Evolutionary conservation across 2,329 filamentous ascomycete species (phyloP).

Genomic region (Aspergillus spinulosporus): DNA sequence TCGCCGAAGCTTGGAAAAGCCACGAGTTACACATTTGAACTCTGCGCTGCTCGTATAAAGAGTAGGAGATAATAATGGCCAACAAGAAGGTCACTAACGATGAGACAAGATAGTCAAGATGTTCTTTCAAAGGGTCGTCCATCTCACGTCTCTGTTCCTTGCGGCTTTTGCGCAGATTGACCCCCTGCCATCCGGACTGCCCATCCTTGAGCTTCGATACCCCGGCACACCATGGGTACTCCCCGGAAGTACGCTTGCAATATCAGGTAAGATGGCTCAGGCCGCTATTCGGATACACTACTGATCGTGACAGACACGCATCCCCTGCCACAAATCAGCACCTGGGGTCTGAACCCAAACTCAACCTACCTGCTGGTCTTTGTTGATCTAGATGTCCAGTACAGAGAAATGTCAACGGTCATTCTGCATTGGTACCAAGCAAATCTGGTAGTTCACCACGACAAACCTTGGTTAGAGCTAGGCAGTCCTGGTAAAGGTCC

Average conservation of each 20-base stretch:
- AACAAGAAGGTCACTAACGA: neutral
- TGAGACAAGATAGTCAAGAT: neutral
- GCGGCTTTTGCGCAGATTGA: neutral
- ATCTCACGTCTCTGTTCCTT: neutral
- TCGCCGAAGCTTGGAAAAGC: slow-evolving; percentile 3
- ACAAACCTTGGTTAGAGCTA: neutral
- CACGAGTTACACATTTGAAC: slow-evolving; percentile 7
- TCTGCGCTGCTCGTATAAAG: slow-evolving; percentile 5
- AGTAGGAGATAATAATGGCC: neutral
- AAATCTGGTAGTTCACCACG: slow-evolving; percentile 11
- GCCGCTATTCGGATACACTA: neutral
- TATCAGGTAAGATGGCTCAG: slow-evolving; percentile 8
- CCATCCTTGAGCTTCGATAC: slow-evolving; percentile 23
- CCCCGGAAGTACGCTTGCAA: slow-evolving; percentile 21
- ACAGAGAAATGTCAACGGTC: slow-evolving; percentile 19
- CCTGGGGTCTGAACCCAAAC: slow-evolving; percentile 8
- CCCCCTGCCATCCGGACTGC: neutral
- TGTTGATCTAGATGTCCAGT: slow-evolving; percentile 28
- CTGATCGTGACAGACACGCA: slow-evolving; percentile 14
- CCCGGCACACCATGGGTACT: slow-evolving; percentile 20
- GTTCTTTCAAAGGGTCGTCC: neutral
- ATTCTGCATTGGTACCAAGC: slow-evolving; percentile 33
- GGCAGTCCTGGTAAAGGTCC: neutral
- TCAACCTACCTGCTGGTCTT: slow-evolving; percentile 26
- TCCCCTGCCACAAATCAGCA: slow-evolving; percentile 23